Conservation (phyloP, 1,284 basidiomycete genomes). For the Rhodofomes roseus region DNA sequence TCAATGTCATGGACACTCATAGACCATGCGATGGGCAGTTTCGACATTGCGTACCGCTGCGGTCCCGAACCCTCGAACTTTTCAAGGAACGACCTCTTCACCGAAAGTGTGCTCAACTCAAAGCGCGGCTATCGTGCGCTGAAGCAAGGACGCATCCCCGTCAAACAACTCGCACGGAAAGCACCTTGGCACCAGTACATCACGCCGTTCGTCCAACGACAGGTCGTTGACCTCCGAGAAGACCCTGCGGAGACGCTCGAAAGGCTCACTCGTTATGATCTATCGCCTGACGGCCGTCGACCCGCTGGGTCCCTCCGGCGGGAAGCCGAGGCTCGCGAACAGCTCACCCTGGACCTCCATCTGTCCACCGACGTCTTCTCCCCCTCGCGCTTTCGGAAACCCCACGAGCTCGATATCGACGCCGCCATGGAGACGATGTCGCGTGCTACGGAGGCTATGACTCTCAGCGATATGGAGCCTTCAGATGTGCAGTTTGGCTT, state of each 20-base stretch:
- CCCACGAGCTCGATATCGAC: slow-evolving; percentile 17
- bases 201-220: slow-evolving; percentile 36
- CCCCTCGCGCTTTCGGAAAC: slow-evolving; percentile 35
- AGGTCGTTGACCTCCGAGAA: slow-evolving; percentile 36
- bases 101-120: slow-evolving; percentile 46
- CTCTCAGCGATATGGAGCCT: slow-evolving; percentile 44
- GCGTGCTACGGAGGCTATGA: slow-evolving; percentile 47
- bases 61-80: slow-evolving; percentile 41
- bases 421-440: slow-evolving; percentile 45
- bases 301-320: slow-evolving; percentile 38
- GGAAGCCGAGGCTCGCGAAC: slow-evolving; percentile 54
- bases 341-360: slow-evolving; percentile 58
- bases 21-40: slow-evolving; percentile 35
- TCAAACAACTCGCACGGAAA: slow-evolving; percentile 33
- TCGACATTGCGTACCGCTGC: slow-evolving; percentile 55
- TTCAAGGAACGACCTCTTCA: slow-evolving; percentile 53
- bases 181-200: slow-evolving; percentile 56
- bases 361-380: slow-evolving; percentile 59
- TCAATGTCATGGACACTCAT: not conserved
- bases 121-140: slow-evolving; percentile 50
- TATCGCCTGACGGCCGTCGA: slow-evolving; percentile 34
- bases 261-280: slow-evolving; percentile 39
- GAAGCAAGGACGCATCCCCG: slow-evolving; percentile 41
- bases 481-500: slow-evolving; percentile 58
- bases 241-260: slow-evolving; percentile 34